Evolutionary conservation across 2,329 filamentous ascomycete genomes (phyloP).

Genomic region (Pestalotiopsis sp.): DNA sequence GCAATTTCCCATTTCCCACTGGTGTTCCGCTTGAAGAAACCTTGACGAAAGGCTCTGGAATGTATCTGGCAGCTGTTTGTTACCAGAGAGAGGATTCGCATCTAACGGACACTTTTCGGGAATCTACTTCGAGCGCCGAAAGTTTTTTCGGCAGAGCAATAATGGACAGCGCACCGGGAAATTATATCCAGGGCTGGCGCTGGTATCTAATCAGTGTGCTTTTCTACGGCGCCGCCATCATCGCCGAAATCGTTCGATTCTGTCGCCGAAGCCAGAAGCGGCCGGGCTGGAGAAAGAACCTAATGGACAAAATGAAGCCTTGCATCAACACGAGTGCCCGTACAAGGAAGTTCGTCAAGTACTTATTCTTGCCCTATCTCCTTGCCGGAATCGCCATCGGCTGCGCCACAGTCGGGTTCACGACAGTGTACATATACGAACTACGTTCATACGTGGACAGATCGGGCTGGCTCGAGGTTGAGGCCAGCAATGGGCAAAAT

Average conservation of each 20-base stretch:
- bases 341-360: conserved; percentile 16
- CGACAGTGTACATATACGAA: conserved; percentile 27
- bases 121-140: conserved; percentile 17
- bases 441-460: conserved; percentile 30
- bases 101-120: conserved; percentile 18
- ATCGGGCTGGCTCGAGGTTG: conserved; percentile 25
- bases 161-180: conserved; percentile 19
- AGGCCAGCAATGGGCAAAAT: conserved; percentile 19
- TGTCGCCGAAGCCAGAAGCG: conserved; percentile 21
- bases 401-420: conserved; percentile 20
- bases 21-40: conserved; percentile 23
- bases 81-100: conserved; percentile 25
- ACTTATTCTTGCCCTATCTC: conserved; percentile 24
- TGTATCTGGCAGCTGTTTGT: conserved; percentile 35
- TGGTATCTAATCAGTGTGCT: conserved; percentile 26
- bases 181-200: conserved; percentile 29
- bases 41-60: conserved; percentile 19
- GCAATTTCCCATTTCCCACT: conserved; percentile 28
- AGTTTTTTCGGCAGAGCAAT: conserved; percentile 22
- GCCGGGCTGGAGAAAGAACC: conserved; percentile 19
- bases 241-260: conserved; percentile 25
- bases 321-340: conserved; percentile 13
- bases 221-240: conserved; percentile 25
- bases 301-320: conserved; percentile 15
- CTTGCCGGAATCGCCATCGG: conserved; percentile 27